Evolutionary conservation across 2,329 filamentous ascomycete genomes (phyloP).

Genomic region (Fusarium pseudocircinatum): DNA sequence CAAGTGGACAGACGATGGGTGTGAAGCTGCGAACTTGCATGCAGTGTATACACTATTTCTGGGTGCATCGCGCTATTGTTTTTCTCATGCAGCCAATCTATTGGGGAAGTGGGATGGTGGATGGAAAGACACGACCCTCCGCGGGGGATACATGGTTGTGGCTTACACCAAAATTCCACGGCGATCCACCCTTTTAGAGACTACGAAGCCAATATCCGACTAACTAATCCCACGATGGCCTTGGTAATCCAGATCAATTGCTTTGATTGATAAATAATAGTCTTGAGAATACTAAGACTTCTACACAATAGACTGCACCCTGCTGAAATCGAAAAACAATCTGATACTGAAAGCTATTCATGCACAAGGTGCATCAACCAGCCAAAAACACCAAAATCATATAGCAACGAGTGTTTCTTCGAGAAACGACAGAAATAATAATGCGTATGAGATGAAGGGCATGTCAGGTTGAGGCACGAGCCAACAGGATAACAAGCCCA

Average conservation of each 20-base stretch:
- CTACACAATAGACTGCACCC: neutral
- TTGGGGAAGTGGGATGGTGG: neutral
- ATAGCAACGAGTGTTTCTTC: neutral
- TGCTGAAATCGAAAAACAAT: neutral
- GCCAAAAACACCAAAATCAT: neutral
- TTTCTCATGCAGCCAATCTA: constrained; percentile 13
- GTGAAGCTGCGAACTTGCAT: neutral
- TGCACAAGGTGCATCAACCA: neutral
- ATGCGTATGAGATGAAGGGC: neutral
- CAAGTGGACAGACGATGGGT: neutral
- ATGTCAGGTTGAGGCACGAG: neutral
- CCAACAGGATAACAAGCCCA: neutral
- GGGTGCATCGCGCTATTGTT: constrained; percentile 3
- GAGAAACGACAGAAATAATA: neutral
- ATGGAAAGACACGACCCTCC: neutral
- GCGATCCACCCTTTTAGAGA: neutral
- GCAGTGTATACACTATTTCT: neutral
- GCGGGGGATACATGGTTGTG: neutral
- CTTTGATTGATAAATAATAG: neutral
- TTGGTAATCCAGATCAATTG: neutral
- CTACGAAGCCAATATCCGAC: neutral
- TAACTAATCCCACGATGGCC: neutral
- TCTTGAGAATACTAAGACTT: neutral
- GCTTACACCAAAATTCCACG: neutral
- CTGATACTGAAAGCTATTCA: neutral